Conservation (phyloP, 2,329 filamentous ascomycete genomes). For the Alternaria arbusti region DNA sequence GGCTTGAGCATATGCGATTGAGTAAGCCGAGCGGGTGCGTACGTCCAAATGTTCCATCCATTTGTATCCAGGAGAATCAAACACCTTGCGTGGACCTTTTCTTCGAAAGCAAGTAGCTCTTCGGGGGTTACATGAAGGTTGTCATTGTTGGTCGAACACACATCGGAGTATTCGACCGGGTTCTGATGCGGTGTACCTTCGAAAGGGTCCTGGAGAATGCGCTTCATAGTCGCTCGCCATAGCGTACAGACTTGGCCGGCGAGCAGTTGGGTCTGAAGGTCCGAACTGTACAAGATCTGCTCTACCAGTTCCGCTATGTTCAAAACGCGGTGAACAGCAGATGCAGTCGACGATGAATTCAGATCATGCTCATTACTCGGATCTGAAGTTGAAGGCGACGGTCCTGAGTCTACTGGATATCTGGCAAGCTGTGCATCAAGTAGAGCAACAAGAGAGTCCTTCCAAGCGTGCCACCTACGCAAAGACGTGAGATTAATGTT, state of each 20-base stretch:
- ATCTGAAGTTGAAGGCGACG: not conserved
- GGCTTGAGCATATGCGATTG: not conserved
- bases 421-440: not conserved
- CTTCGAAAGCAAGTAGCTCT: not conserved
- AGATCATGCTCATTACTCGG: not conserved
- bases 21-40: not conserved
- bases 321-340: not conserved
- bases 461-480: not conserved
- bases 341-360: not conserved
- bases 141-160: not conserved
- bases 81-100: not conserved
- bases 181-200: not conserved
- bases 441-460: not conserved
- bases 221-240: not conserved
- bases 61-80: not conserved
- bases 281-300: not conserved
- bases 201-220: not conserved
- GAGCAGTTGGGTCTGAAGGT: not conserved
- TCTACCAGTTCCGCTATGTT: not conserved
- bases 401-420: not conserved
- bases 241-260: not conserved
- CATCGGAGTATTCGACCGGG: not conserved
- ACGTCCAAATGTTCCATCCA: not conserved
- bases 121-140: not conserved
- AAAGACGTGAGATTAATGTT: not conserved